phyloP scores from a whole-genome alignment of 352 stramenopile genomes.

The Phytophthora hibernalis region DNA sequence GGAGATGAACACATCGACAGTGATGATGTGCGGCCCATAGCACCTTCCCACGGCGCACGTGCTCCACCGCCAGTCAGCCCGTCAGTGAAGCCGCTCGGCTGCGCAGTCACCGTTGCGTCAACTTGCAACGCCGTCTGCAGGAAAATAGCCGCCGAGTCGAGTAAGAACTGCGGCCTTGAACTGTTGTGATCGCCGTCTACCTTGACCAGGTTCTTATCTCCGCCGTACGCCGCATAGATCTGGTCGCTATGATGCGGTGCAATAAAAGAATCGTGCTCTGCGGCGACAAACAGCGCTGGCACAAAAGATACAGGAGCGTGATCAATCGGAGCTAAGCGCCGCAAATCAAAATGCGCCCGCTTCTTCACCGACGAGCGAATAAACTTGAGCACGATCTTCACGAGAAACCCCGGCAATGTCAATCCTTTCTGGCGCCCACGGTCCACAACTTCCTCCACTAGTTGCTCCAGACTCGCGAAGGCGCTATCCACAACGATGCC shows the following conservation, averaged over 20 bases:
- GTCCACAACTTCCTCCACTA: constrained; percentile 98
- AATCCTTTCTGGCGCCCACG: constrained; percentile 94
- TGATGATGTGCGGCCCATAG: constrained; percentile 35
- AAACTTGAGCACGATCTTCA: constrained; percentile 93
- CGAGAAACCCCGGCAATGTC: constrained; percentile 91
- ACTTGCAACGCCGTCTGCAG: constrained; percentile 93
- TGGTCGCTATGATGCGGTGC: constrained; percentile 86
- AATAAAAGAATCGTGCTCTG: constrained; percentile 97
- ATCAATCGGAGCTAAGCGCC: constrained; percentile 79
- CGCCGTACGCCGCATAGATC: constrained; percentile 92
- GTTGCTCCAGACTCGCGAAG: constrained; percentile 96
- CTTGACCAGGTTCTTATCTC: constrained; percentile 98
- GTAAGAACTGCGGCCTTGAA: constrained; percentile 94
- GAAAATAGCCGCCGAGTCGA: constrained; percentile 97
- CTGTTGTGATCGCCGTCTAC: constrained; percentile 99
- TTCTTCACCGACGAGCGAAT: constrained; percentile 94
- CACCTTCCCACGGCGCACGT: constrained; percentile 51
- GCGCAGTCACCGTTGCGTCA: constrained; percentile 36
- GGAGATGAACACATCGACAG: constrained; percentile 41
- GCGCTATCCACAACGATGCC: constrained; percentile 97
- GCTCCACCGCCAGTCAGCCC: constrained; percentile 35
- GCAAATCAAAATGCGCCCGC: constrained; percentile 86
- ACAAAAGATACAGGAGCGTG: constrained; percentile 96
- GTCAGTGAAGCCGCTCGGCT: constrained; percentile 36
- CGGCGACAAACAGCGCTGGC: constrained; percentile 96